Conservation (phyloP, 805 yeast species). For the Pichia californica region DNA sequence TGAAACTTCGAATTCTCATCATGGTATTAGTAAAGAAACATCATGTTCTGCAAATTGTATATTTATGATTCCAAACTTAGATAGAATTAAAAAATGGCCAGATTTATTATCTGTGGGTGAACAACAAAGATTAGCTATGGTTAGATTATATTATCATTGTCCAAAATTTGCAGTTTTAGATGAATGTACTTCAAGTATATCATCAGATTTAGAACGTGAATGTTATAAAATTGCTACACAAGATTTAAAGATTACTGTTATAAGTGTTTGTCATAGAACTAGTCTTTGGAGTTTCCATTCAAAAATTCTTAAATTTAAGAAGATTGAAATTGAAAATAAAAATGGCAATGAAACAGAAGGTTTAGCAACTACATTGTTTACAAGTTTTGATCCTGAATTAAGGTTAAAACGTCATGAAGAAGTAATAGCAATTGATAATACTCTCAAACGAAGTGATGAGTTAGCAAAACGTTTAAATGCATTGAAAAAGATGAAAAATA, state of each 20-base stretch:
- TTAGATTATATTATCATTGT: slow-evolving; percentile 80
- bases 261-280: slow-evolving; percentile 89
- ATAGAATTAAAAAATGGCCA: slow-evolving; percentile 72
- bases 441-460: slow-evolving; percentile 62
- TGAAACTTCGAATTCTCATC: too few species aligned
- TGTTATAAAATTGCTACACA: slow-evolving; percentile 79
- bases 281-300: slow-evolving; percentile 91
- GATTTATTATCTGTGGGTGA: slow-evolving; percentile 87
- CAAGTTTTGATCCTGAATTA: slow-evolving; percentile 62
- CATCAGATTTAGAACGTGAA: slow-evolving; percentile 83
- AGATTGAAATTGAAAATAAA: slow-evolving; percentile 29
- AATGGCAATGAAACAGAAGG: slow-evolving; percentile 13
- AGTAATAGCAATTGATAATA: slow-evolving; percentile 60
- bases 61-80: slow-evolving; percentile 43
- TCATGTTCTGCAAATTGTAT: slow-evolving; percentile 5
- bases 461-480: slow-evolving; percentile 61
- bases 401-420: slow-evolving; percentile 76
- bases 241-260: slow-evolving; percentile 66
- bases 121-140: slow-evolving; percentile 90
- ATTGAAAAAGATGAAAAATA: slow-evolving; percentile 33
- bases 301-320: slow-evolving; percentile 60
- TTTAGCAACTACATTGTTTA: slow-evolving; percentile 28
- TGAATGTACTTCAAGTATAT: slow-evolving; percentile 92
- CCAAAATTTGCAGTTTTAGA: slow-evolving; percentile 94
- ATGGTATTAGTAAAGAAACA: too few species aligned